A percentile compares a stretch with the other conserved stretches of the same genome.
Evolutionary conservation across 108 stramenopile genomes (phyloP).

Genomic region (Skeletonema potamos): DNA sequence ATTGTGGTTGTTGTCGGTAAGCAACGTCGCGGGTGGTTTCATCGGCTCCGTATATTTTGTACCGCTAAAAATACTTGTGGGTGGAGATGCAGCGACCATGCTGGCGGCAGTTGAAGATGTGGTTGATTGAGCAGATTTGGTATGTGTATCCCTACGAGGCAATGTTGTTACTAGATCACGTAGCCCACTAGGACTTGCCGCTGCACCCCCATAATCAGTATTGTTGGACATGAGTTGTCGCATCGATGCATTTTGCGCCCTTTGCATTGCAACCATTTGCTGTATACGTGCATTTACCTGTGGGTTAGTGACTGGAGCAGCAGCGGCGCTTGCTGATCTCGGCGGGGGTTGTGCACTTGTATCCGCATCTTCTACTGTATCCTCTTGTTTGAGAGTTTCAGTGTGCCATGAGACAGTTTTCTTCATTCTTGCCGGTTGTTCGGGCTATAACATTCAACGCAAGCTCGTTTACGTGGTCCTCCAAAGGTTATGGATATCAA

Average conservation of each 20-base stretch:
- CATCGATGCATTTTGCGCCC: slow-evolving; percentile 32
- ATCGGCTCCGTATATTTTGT: slow-evolving; percentile 1
- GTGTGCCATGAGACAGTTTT: slow-evolving; percentile 22
- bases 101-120: background rate
- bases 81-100: background rate
- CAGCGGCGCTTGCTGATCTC: slow-evolving; percentile 2
- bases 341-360: background rate
- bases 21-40: slow-evolving; percentile 2
- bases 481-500: no score
- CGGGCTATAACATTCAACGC: no score
- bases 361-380: background rate
- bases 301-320: background rate
- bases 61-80: no score
- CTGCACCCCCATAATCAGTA: background rate
- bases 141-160: background rate
- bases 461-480: no score
- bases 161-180: slow-evolving; percentile 6
- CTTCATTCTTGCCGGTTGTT: slow-evolving; percentile 4
- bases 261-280: slow-evolving; percentile 35
- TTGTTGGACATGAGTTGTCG: slow-evolving; percentile 18
- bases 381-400: slow-evolving; percentile 13
- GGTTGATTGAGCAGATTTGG: background rate
- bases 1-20: background rate
- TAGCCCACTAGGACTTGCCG: slow-evolving; percentile 16
- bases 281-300: slow-evolving; percentile 21